Evolutionary conservation across 129 eudicot species (phyloP), one percentile per base, ranked within the genome.

Genomic region (Saposhnikovia divaricata): DNA sequence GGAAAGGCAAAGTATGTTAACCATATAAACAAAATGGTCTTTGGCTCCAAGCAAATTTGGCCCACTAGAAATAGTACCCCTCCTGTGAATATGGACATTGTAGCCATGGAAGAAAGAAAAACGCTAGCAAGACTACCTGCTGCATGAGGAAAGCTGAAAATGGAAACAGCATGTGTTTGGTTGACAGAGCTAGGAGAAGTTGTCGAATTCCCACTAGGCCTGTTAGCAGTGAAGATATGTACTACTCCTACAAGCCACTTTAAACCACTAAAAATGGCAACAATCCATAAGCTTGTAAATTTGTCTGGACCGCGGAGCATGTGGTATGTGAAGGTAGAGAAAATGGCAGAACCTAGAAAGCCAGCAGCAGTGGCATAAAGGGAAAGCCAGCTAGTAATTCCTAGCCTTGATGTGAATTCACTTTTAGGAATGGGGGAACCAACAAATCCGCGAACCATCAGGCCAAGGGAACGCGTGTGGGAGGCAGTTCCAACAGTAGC

Each of bases 391-490:
- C 97, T 80, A 10, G 87, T 80, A 18, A 88, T 86, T 7, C 91
- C 85, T 81, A 80, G 82, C 77, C 97, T 77, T 72, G 87, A 84
- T 9, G 89, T 84, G 61, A 88, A 90, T 37, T 84, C 87, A 8
- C 76, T 81, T 82, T 82, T 88, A n/a, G 80, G 82, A 43, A 88
- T 84, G 57, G 80, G 76, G 75, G 81, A 57, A 75, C 91, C 97
- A 11, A 89, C 79, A 72, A 85, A 87, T 3, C 91, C 88, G 0
- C 87, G 92, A 70, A 88, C 83, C 93, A 92, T 88, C 38, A 87
- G 91, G 53, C 93, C 97, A 13, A 92, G 91, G 89, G 90, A 87
- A 84, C 97, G 96, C 78, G 90, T 82, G 68, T 92, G 97, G 85
- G 83, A 86, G 55, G 91, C 86, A 0, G 89, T 83, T 1, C 89